Evolutionary conservation across 2,329 filamentous ascomycete species (phyloP).

Genomic region (Phialophora macrospora): DNA sequence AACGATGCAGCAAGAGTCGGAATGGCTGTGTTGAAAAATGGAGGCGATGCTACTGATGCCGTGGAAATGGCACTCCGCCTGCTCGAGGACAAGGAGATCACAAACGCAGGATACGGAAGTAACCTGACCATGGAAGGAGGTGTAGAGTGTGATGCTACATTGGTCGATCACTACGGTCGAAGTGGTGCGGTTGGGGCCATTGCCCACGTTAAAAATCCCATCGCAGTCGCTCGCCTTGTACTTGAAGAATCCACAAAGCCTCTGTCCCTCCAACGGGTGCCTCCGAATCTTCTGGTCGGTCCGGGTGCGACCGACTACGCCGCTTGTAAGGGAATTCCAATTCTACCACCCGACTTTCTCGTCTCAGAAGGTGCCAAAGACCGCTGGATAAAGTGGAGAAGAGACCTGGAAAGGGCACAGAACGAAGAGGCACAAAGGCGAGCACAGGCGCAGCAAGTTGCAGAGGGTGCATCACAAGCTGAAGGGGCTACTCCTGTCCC

Average conservation of each 20-base stretch:
- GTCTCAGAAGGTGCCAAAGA: constrained; percentile 80
- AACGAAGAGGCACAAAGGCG: constrained; percentile 47
- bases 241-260: constrained; percentile 76
- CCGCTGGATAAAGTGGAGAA: constrained; percentile 76
- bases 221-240: constrained; percentile 81
- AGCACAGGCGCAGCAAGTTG: constrained; percentile 37
- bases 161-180: constrained; percentile 87
- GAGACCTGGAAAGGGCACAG: constrained; percentile 70
- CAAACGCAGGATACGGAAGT: constrained; percentile 94
- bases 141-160: constrained; percentile 92
- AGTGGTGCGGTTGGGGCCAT: constrained; percentile 94
- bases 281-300: constrained; percentile 88
- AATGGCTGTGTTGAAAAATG: constrained; percentile 79
- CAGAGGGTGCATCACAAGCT: background rate
- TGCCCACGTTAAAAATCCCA: constrained; percentile 87
- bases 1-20: constrained; percentile 81
- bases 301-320: constrained; percentile 88
- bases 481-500: background rate
- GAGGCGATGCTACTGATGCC: constrained; percentile 81
- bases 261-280: constrained; percentile 83
- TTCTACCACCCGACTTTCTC: constrained; percentile 75
- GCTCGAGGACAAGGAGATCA: constrained; percentile 92
- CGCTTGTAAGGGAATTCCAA: constrained; percentile 72
- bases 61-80: constrained; percentile 86
- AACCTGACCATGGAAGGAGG: constrained; percentile 88